Percentiles rank a stretch among this genome's conserved stretches.
phyloP scores from a whole-genome alignment of 306 rosid species.

The Fragaria iinumae region DNA sequence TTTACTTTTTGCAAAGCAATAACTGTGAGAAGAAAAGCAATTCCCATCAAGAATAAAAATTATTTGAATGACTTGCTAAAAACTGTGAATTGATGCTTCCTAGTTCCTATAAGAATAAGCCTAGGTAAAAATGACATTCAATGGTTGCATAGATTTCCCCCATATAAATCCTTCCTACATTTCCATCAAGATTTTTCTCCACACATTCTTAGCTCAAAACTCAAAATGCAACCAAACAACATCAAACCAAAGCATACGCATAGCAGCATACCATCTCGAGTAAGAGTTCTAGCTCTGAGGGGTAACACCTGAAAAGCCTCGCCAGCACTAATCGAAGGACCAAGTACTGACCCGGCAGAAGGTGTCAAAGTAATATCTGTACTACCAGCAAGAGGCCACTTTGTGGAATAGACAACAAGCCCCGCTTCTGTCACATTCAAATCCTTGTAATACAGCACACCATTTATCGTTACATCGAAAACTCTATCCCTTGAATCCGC shows the following conservation, averaged over 20 bases:
- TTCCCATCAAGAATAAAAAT: neutral
- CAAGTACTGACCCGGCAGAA: conserved; percentile 46
- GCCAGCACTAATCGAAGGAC: conserved; percentile 81
- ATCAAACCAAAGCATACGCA: conserved; percentile 9
- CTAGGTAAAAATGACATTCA: neutral
- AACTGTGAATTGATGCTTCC: neutral
- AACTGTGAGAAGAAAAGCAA: conserved; percentile 45
- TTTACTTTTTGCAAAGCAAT: conserved; percentile 57
- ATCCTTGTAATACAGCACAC: conserved; percentile 46
- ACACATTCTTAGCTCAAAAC: neutral
- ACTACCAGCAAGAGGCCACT: conserved; percentile 82
- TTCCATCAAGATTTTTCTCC: neutral
- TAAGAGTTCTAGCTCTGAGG: conserved; percentile 66
- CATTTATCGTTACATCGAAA: conserved; percentile 60
- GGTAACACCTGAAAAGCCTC: conserved; percentile 60
- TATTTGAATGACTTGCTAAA: neutral
- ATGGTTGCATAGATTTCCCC: neutral
- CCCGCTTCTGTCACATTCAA: conserved; percentile 59
- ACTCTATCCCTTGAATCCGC: conserved; percentile 58
- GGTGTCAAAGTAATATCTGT: conserved; percentile 64
- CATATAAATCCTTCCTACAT: neutral
- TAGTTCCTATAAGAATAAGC: neutral
- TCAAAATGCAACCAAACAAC: neutral
- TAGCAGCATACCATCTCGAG: conserved; percentile 64
- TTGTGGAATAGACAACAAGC: conserved; percentile 62